Conservation (phyloP, 345 rosid genomes). For the Microcos paniculata region DNA sequence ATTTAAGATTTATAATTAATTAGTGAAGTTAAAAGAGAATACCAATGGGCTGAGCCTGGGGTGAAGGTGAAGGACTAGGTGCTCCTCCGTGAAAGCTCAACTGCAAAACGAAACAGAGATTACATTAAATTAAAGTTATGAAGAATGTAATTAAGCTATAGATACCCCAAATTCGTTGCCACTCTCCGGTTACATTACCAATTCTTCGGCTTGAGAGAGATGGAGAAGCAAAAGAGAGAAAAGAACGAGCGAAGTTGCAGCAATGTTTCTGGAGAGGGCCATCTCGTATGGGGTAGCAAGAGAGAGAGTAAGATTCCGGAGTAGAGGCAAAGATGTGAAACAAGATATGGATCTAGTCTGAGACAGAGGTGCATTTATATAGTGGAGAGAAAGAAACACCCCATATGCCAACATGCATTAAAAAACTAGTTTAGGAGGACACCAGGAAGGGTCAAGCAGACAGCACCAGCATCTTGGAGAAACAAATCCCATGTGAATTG, state of each 20-base stretch:
- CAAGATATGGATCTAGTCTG: not conserved
- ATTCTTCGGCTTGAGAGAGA: conserved; percentile 19
- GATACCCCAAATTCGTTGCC: no score
- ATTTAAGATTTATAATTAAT: not conserved
- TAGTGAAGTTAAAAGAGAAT: not conserved
- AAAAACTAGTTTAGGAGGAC: not conserved
- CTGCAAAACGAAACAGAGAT: not conserved
- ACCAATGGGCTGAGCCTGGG: not conserved
- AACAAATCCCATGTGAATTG: not conserved
- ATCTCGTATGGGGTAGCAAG: not conserved
- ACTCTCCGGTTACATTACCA: no score
- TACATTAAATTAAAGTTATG: not conserved
- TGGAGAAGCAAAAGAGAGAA: conserved; percentile 23
- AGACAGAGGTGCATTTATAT: not conserved
- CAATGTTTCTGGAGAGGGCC: conserved; percentile 13
- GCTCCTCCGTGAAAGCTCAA: conserved; percentile 1
- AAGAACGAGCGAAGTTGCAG: conserved; percentile 11
- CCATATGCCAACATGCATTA: conserved; percentile 4
- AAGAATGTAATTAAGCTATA: not conserved
- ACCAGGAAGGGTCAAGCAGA: not conserved
- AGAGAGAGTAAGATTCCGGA: not conserved
- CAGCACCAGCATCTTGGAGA: not conserved
- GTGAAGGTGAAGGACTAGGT: not conserved
- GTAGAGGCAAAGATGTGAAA: not conserved
- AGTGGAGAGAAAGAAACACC: not conserved